A percentile compares a stretch with the other conserved stretches of the same genome.
phyloP scores from a whole-genome alignment of 805 yeast genomes.

The Yamadazyma endophytica region DNA sequence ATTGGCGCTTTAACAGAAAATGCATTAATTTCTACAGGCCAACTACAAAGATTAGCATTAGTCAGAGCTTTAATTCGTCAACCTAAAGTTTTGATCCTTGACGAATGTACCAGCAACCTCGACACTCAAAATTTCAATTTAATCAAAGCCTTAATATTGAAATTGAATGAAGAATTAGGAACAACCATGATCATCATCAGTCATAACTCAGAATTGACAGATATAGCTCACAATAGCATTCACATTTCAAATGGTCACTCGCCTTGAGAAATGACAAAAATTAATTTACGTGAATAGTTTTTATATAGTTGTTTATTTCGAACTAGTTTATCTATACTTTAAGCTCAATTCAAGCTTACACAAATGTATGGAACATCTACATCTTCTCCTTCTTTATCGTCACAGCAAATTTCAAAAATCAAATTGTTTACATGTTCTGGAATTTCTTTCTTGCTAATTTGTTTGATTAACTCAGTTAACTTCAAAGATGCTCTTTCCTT shows the following conservation, averaged over 20 bases:
- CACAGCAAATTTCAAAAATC: slow-evolving; percentile 88
- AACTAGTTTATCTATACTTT: not conserved
- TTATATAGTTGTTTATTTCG: no score
- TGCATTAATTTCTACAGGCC: slow-evolving; percentile 78
- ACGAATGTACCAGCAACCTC: slow-evolving; percentile 87
- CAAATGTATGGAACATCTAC: slow-evolving; percentile 90
- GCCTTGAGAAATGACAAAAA: slow-evolving; percentile 22
- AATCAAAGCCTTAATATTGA: slow-evolving; percentile 49
- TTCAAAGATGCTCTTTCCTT: slow-evolving; percentile 69
- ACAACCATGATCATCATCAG: slow-evolving; percentile 60
- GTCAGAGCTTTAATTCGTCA: slow-evolving; percentile 73
- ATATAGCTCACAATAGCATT: slow-evolving; percentile 47
- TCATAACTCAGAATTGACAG: slow-evolving; percentile 68
- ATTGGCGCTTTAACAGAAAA: slow-evolving; percentile 39
- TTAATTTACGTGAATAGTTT: no score
- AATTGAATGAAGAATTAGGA: slow-evolving; percentile 39
- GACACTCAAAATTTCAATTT: slow-evolving; percentile 57
- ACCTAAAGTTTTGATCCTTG: slow-evolving; percentile 67
- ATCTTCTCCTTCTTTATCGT: slow-evolving; percentile 89
- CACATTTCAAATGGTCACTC: slow-evolving; percentile 47
- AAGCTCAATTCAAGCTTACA: slow-evolving; percentile 26
- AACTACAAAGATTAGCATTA: slow-evolving; percentile 77
- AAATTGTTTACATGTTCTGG: slow-evolving; percentile 70
- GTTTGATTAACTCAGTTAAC: slow-evolving; percentile 72
- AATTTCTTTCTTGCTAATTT: slow-evolving; percentile 81